Conservation (phyloP, 2,329 filamentous ascomycete genomes). For the Harringtonia lauricola region DNA sequence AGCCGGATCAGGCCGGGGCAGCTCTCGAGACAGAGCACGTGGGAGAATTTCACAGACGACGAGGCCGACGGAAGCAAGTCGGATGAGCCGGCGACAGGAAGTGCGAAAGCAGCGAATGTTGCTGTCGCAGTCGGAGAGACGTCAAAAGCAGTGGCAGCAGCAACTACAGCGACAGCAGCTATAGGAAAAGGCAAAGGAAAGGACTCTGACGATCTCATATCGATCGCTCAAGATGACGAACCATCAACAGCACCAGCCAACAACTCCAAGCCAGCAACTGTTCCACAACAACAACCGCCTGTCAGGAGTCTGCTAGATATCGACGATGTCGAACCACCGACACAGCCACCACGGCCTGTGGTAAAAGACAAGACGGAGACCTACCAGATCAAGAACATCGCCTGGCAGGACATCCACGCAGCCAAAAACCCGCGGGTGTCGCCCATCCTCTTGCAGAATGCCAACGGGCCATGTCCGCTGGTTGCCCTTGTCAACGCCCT, state of each 20-base stretch:
- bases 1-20: slow-evolving; percentile 20
- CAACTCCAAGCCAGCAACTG: neutral
- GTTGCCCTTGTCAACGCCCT: slow-evolving; percentile 90
- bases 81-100: neutral
- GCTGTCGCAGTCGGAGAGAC: neutral
- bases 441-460: slow-evolving; percentile 84
- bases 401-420: slow-evolving; percentile 61
- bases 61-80: neutral
- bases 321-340: slow-evolving; percentile 12
- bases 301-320: slow-evolving; percentile 12
- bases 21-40: slow-evolving; percentile 24
- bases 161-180: neutral
- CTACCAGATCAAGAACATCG: slow-evolving; percentile 86
- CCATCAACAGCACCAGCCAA: neutral
- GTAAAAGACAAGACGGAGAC: slow-evolving; percentile 54
- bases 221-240: too few relatives aligned
- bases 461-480: slow-evolving; percentile 87
- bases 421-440: slow-evolving; percentile 58
- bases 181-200: neutral
- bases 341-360: slow-evolving; percentile 27
- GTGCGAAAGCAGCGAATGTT: too few relatives aligned
- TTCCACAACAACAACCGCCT: slow-evolving; percentile 11
- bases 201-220: neutral
- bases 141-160: neutral
- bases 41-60: slow-evolving; percentile 26